Conservation (phyloP, 805 yeast species). For the Hemisphaericaspora nanyangensis region DNA sequence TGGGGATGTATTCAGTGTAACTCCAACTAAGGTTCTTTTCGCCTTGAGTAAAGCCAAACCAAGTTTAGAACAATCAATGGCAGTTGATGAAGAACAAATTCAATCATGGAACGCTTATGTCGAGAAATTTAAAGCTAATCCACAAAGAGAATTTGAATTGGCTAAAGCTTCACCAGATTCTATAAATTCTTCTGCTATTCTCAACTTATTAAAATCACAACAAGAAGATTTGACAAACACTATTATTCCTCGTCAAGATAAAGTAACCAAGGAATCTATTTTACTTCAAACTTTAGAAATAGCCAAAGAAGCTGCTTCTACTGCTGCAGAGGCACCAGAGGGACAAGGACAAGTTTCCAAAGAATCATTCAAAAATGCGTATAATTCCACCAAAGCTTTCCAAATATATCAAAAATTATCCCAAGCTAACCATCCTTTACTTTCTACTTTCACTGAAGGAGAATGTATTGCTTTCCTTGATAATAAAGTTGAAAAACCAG, state of each 20-base stretch:
- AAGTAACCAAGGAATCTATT: slow-evolving; percentile 44
- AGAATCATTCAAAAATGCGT: slow-evolving; percentile 31
- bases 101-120: slow-evolving; percentile 74
- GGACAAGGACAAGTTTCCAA: slow-evolving; percentile 24
- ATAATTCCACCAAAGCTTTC: slow-evolving; percentile 30
- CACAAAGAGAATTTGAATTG: slow-evolving; percentile 53
- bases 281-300: slow-evolving; percentile 40
- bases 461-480: slow-evolving; percentile 24
- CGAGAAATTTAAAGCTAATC: slow-evolving; percentile 51
- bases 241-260: slow-evolving; percentile 24
- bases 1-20: slow-evolving; percentile 85
- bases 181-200: slow-evolving; percentile 23
- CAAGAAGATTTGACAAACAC: slow-evolving; percentile 38
- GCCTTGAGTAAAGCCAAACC: slow-evolving; percentile 90
- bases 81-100: slow-evolving; percentile 69
- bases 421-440: slow-evolving; percentile 14
- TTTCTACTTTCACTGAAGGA: slow-evolving; percentile 7
- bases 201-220: slow-evolving; percentile 33
- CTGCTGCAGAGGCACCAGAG: slow-evolving; percentile 1
- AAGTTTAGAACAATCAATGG: slow-evolving; percentile 59
- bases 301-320: slow-evolving; percentile 12
- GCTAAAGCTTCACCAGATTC: slow-evolving; percentile 39
- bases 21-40: slow-evolving; percentile 77
- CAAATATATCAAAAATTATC: slow-evolving; percentile 27
- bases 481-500: slow-evolving; percentile 28